Conservation (phyloP, 768 basidiomycete genomes). For the Rhodocollybia butyracea region DNA sequence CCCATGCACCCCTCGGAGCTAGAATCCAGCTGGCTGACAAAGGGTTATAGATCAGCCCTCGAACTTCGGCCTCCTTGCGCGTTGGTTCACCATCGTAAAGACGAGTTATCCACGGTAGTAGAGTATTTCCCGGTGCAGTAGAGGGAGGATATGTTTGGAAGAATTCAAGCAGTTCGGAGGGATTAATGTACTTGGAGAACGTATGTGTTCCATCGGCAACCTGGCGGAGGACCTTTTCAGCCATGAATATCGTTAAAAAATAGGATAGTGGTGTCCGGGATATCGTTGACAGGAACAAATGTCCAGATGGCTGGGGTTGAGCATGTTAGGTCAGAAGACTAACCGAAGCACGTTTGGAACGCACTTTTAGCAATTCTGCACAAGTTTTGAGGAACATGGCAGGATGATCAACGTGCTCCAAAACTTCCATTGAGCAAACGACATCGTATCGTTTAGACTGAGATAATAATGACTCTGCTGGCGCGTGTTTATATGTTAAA, state of each 20-base stretch:
- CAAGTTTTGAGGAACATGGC: constrained; percentile 77
- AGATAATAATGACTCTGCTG: constrained; percentile 71
- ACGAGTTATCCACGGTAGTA: constrained; percentile 57
- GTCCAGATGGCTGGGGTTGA: constrained; percentile 81
- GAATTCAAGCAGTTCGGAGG: constrained; percentile 79
- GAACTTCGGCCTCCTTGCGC: constrained; percentile 71
- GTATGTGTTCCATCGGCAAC: constrained; percentile 91
- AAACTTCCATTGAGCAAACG: constrained; percentile 96
- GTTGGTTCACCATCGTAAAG: constrained; percentile 47
- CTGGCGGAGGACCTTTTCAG: constrained; percentile 77
- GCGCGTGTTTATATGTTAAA: constrained; percentile 66
- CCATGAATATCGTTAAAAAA: constrained; percentile 68
- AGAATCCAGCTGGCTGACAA: constrained; percentile 67
- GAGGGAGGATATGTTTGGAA: constrained; percentile 53
- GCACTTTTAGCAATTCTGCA: constrained; percentile 83
- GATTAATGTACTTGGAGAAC: constrained; percentile 85
- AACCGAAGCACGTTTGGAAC: constrained; percentile 14
- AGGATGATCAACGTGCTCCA: constrained; percentile 97
- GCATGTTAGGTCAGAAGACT: not conserved
- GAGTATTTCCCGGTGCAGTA: not conserved
- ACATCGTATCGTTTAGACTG: constrained; percentile 76
- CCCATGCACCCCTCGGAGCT: constrained; percentile 53
- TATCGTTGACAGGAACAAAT: constrained; percentile 93
- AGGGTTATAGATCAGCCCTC: constrained; percentile 76
- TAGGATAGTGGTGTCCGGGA: constrained; percentile 79